Base-by-base conservation (phyloP, 768 basidiomycete genomes). In the Gloeophyllum trabeum region DNA sequence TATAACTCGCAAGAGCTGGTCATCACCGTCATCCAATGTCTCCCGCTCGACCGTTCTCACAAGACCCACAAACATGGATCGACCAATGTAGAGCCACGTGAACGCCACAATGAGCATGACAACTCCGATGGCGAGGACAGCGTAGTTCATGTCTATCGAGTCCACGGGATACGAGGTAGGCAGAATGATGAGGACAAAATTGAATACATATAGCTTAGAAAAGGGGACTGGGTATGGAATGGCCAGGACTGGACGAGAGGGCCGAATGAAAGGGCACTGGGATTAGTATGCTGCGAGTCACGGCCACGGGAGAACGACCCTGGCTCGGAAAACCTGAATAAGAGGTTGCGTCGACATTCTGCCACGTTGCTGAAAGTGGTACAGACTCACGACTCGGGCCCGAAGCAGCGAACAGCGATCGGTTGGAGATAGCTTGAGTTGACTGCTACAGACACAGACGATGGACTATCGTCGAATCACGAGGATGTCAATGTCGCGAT, bases 341-440 rank as follows among this genome's bases (percentile, higher is more conserved):
- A 37, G 7, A 10, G 20, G 7, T 10, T 10, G 20, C 36, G 20
- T 13, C 36, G 20, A 21, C 12, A 10, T 7, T 10, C 20, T 7
- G 36, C 28, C 10, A 32, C 28, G 36, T 10, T 21, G 20, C 36
- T 19, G 10, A 21, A 21, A 10, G 20, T 6, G 20, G 7, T 21
- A 19, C 12, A 21, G 35, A 38, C 66, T 51, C 46, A 73, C 63
- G 72, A 62, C 5, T 60, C 53, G 4, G 73, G 71, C 73, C 74
- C 76, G 53, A 76, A 71, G 3, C 73, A 70, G 4, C 75, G 67
- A 32, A 76, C 73, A 32, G 71, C 60, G 45, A 78, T 73, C 10
- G 74, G 75, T 7, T 30, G 16, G 7, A 30, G 7, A 30, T 7
- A n/a, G n/a, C n/a, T n/a, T n/a, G n/a, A n/a, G n/a, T n/a, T n/a